Base-by-base conservation (phyloP, 2,329 filamentous ascomycete species). In the Thielaviopsis euricoi region DNA sequence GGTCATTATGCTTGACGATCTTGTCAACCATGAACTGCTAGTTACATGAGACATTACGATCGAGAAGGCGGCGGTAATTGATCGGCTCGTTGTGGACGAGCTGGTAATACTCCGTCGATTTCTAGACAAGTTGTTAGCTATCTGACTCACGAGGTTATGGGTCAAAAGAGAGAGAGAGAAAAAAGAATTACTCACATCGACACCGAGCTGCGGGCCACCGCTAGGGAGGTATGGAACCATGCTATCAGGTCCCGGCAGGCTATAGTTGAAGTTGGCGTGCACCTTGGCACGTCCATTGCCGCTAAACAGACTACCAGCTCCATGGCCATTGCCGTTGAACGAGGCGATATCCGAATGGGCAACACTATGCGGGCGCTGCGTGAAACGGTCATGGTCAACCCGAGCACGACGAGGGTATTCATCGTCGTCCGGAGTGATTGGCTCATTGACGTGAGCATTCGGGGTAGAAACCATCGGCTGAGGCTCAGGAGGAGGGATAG, bases 11-110 rank as follows among this genome's bases (percentile, higher is more conserved):
- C 80, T 89, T 94, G 64, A 98, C 90, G 68, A 98, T 98, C 76
- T 97, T 97, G 74, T 98, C 91, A 58, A 98, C 93, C 65, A 98
- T 96, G 69, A 95, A 96, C 73, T 93, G 95, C 93, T 91, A 98
- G 74, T 98, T 94, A 73, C 91, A 97, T 66, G 87, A 95, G 71
- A 95, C 89, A 68, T 91, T 95, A 67, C 90, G 89, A 67, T 98
- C 93, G 52, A 97, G 81, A 46, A 98, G 79, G 58, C 90, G 89
- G 61, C 93, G 89, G 67, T 97, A 98, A 71, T 98, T 97, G 65
- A 97, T 79, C 12, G 91, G 93, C 71, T 98, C 93, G 6, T 87
- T 86, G 3, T 51, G 40, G 49, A 23, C 43, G n/a, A 60, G 29
- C 43, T 60, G 53, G 50, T 53, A 46, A 22, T 43, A 29, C 48